phyloP scores from a whole-genome alignment of 768 basidiomycete species.

The Fomitopsis pulvina region DNA sequence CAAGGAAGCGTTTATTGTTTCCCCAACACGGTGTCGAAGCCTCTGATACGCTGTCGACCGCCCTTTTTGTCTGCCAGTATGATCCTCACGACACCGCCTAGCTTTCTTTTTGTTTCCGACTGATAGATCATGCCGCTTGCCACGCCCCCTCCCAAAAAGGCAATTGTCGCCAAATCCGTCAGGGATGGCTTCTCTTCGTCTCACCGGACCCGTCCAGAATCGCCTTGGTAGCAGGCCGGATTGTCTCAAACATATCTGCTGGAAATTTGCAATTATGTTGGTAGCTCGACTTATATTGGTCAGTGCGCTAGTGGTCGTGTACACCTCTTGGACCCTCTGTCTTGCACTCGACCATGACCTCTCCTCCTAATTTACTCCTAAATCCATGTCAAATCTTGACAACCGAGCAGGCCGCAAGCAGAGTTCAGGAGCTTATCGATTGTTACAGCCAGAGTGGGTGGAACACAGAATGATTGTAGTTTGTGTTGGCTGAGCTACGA shows the following conservation, averaged over 20 bases:
- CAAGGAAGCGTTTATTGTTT: too few species aligned
- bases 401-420: neutral
- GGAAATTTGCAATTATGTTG: neutral
- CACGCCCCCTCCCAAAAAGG: neutral
- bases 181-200: neutral
- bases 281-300: neutral
- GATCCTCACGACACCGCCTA: neutral
- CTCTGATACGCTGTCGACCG: neutral
- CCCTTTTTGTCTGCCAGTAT: neutral
- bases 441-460: neutral
- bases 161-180: neutral
- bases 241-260: neutral
- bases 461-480: neutral
- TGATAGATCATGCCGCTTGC: neutral
- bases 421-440: neutral
- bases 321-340: neutral
- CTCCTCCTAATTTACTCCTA: neutral
- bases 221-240: neutral
- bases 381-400: constrained; percentile 1
- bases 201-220: neutral
- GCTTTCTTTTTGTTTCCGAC: neutral
- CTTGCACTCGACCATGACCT: neutral
- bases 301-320: neutral
- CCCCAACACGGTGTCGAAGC: too few species aligned
- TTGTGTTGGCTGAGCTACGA: neutral